These are phyloP conservation scores for Zymoseptoria tritici DNA, from an alignment of 2,329 filamentous ascomycete species.

Conservation along the genomic window DNA sequence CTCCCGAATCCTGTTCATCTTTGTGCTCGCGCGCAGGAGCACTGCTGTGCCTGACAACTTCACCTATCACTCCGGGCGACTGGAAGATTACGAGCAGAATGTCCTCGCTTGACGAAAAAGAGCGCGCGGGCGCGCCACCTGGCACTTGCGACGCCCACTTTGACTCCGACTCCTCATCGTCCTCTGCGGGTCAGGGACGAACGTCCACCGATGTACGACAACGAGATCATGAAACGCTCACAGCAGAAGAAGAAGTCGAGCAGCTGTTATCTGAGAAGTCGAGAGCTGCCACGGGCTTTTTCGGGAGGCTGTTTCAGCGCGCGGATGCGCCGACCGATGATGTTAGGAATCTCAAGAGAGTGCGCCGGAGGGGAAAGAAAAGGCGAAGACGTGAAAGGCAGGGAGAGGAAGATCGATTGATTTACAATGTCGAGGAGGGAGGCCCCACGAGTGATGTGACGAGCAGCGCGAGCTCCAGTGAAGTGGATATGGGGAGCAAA, in stretches of 20 bases:
- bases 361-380: conserved; percentile 20
- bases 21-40: not conserved
- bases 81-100: not conserved
- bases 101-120: not conserved
- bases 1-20: not conserved
- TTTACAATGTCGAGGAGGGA: conserved; percentile 91
- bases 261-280: conserved; percentile 30
- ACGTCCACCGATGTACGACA: conserved; percentile 24
- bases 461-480: conserved; percentile 31
- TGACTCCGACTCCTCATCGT: not conserved
- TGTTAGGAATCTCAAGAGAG: conserved; percentile 6
- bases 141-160: not conserved
- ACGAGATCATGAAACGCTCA: conserved; percentile 35
- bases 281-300: conserved; percentile 12
- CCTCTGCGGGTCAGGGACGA: not conserved
- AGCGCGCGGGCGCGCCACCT: not conserved
- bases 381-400: conserved; percentile 41
- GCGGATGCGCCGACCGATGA: conserved; percentile 12
- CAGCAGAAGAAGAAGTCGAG: conserved; percentile 42
- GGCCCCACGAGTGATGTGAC: conserved; percentile 29
- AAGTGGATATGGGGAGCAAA: conserved; percentile 41
- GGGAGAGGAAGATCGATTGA: conserved; percentile 66
- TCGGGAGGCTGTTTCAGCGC: conserved; percentile 23
- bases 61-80: not conserved
- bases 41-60: not conserved